A percentile compares a stretch with the other conserved stretches of the same genome.
Conservation (phyloP, 805 yeast genomes). For the Komagataella ulmi region DNA sequence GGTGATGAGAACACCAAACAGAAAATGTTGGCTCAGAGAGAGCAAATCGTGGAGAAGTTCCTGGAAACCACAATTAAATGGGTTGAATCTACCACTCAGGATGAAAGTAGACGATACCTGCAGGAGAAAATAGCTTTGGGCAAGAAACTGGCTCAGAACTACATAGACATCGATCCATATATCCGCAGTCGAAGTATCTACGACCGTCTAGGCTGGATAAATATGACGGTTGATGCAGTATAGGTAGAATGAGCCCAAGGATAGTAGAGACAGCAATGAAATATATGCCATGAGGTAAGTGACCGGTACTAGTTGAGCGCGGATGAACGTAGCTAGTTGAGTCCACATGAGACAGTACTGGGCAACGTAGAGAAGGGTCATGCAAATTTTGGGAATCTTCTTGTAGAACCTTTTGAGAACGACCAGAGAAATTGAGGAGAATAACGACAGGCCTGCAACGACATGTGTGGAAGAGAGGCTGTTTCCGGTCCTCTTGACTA, state of each 20-base stretch:
- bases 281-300: neutral
- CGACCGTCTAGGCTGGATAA: constrained; percentile 50
- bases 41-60: constrained; percentile 36
- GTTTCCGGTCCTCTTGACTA: neutral
- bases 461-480: neutral
- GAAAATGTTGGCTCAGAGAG: constrained; percentile 27
- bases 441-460: neutral
- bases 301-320: neutral
- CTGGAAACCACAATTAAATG: constrained; percentile 60
- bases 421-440: neutral
- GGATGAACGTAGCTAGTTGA: neutral
- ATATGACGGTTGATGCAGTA: neutral
- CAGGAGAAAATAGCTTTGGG: constrained; percentile 42
- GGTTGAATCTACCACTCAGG: constrained; percentile 51
- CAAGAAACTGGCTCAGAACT: constrained; percentile 43
- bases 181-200: constrained; percentile 65
- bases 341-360: neutral
- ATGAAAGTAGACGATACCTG: constrained; percentile 32
- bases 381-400: neutral
- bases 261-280: neutral
- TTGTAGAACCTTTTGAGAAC: neutral
- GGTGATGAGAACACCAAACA: constrained; percentile 31
- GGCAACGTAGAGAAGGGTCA: neutral
- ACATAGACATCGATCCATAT: constrained; percentile 64
- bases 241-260: neutral